These are phyloP conservation scores for Phellinidium pouzarii DNA, from an alignment of 1,284 basidiomycete genomes.

Conservation along the genomic window DNA sequence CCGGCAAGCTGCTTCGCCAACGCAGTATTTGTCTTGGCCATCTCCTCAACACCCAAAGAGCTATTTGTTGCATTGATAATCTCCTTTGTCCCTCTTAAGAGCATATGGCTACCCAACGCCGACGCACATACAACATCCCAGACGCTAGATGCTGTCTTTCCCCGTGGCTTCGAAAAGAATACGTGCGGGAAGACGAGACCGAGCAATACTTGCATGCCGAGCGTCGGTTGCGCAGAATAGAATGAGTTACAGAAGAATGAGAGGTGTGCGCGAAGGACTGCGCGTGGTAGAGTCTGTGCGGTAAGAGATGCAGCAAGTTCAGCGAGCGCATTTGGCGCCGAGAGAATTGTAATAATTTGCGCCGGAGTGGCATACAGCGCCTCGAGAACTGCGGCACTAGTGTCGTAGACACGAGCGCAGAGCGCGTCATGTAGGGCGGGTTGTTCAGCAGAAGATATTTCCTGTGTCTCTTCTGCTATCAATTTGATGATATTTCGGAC, in stretches of 20 bases:
- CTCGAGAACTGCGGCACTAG: conserved; percentile 51
- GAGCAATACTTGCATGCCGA: conserved; percentile 45
- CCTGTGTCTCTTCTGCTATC: conserved; percentile 24
- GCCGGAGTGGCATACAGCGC: conserved; percentile 53
- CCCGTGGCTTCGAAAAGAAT: conserved; percentile 63
- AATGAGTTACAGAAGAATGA: conserved; percentile 30
- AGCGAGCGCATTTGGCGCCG: conserved; percentile 39
- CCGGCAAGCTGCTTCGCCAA: conserved; percentile 58
- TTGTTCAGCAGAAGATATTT: conserved; percentile 31
- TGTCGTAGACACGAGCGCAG: conserved; percentile 61
- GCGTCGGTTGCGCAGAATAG: conserved; percentile 27
- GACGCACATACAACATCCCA: conserved; percentile 54
- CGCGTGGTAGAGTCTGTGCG: conserved; percentile 18
- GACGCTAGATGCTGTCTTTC: conserved; percentile 51
- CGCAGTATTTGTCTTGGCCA: conserved; percentile 44
- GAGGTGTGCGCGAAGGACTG: conserved; percentile 30
- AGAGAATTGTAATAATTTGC: conserved; percentile 40
- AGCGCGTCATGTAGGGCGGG: conserved; percentile 46
- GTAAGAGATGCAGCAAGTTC: conserved; percentile 40
- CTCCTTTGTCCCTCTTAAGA: conserved; percentile 18
- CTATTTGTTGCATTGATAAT: conserved; percentile 28
- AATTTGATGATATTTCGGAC: conserved; percentile 43
- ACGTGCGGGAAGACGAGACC: conserved; percentile 66
- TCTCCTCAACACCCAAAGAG: conserved; percentile 33
- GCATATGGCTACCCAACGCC: conserved; percentile 27